phyloP scores from a whole-genome alignment of 1,284 basidiomycete genomes.

The Xerocomus nothofagi region DNA sequence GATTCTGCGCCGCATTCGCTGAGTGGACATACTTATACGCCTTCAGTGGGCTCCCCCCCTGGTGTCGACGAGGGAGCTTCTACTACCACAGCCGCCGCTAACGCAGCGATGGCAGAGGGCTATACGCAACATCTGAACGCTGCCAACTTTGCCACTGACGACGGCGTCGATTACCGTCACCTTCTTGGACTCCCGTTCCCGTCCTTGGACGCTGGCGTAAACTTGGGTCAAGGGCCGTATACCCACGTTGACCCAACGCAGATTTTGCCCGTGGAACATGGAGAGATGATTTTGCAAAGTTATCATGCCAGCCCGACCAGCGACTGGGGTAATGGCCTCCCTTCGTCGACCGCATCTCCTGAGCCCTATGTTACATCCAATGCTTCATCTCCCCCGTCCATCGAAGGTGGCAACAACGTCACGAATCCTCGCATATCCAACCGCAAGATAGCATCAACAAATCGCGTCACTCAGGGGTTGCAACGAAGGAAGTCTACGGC shows the following conservation, averaged over 20 bases:
- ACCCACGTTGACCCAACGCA: conserved; percentile 89
- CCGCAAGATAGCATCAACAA: conserved; percentile 63
- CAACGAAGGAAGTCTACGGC: conserved; percentile 52
- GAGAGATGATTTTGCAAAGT: conserved; percentile 44
- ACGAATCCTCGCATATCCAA: conserved; percentile 28
- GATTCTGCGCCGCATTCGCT: conserved; percentile 38
- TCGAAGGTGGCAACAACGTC: conserved; percentile 45
- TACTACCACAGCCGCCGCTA: conserved; percentile 61
- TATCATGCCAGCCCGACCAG: conserved; percentile 78
- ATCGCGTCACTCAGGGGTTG: conserved; percentile 53
- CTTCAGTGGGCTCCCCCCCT: conserved; percentile 40
- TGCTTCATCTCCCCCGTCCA: conserved; percentile 68
- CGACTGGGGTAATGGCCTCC: conserved; percentile 71
- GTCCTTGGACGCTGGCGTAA: conserved; percentile 43
- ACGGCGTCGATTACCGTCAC: conserved; percentile 59
- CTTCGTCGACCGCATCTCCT: conserved; percentile 73
- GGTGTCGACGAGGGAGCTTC: conserved; percentile 52
- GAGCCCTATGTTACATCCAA: conserved; percentile 68
- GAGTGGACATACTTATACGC: conserved; percentile 40
- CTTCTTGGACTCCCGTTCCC: conserved; percentile 65
- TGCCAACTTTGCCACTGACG: conserved; percentile 52
- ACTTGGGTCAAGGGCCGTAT: conserved; percentile 52
- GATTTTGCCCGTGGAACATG: conserved; percentile 60
- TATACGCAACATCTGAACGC: conserved; percentile 60
- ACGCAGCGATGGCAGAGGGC: conserved; percentile 63